Base-by-base conservation (phyloP, 2,329 filamentous ascomycete genomes). In the Cladosporium oxysporum region DNA sequence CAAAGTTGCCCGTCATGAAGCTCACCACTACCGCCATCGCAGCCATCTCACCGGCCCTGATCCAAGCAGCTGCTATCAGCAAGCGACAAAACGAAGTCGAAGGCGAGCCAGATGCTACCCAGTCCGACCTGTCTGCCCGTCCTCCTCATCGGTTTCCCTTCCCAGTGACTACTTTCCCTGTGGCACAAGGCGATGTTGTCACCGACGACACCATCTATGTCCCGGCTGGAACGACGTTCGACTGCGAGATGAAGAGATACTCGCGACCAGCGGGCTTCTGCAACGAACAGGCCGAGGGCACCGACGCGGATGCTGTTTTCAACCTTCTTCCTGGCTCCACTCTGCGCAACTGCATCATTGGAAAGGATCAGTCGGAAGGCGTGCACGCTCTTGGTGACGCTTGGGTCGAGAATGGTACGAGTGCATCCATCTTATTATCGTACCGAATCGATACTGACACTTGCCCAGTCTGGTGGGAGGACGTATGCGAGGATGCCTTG, bases 341-440 rank as follows among this genome's bases (percentile, higher is more conserved):
- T 31, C 75, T 85, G 18, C 80, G 79, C 69, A 85, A 85, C 71
- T 82, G 82, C 71, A 84, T 85, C 72, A 85, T 85, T 64, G 83
- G 84, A 44, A 78, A 77, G 16, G 80, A 82, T 67, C 78, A 84
- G 66, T 78, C 80, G 52, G 83, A 84, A 75, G 83, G 80, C 59
- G 79, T 85, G 28, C 83, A 85, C 76, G 85, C 83, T 75, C 75
- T 79, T 64, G 83, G 82, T 29, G 74, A 47, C 21, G 41, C 84
- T 33, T 64, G 62, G 35, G 58, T 53, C 2, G 47, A 58, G n/a
- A 53, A 64, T 35, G 58, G 62, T 64, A 58, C 26, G 62, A 23
- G 23, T 8, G 6, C 35, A 11, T 14, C 2, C 11, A 11, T 5
- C 2, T 21, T 47, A 12, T 12, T 23, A 5, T 28, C 23, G 2